A percentile compares a stretch with the other conserved stretches of the same genome.
Evolutionary conservation across 371 early-diverging fungal genomes (phyloP).

Genomic region (Rhizopus stolonifer): DNA sequence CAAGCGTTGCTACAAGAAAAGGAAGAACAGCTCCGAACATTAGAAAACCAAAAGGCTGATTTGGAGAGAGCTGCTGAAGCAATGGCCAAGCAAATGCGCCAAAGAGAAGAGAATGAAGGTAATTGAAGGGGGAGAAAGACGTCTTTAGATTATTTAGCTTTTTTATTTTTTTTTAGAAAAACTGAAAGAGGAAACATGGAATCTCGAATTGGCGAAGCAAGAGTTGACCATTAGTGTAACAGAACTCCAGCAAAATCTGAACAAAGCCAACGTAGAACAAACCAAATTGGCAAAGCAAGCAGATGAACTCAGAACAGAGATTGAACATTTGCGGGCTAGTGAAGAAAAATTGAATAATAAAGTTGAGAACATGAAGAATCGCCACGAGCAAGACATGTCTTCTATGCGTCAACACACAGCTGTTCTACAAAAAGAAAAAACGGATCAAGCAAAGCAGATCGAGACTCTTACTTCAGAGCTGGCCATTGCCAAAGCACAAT

Average conservation of each 20-base stretch:
- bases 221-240: conserved; percentile 53
- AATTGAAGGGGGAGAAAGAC: too few species aligned
- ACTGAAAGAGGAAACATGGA: conserved; percentile 64
- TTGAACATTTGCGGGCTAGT: conserved; percentile 64
- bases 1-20: conserved; percentile 57
- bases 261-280: conserved; percentile 56
- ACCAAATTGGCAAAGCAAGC: conserved; percentile 59
- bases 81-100: conserved; percentile 60
- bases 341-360: conserved; percentile 59
- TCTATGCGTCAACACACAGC: conserved; percentile 59
- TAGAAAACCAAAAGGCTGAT: conserved; percentile 65
- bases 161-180: conserved; percentile 30
- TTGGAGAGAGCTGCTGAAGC: conserved; percentile 64
- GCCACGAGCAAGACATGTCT: conserved; percentile 68
- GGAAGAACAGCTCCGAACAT: conserved; percentile 62
- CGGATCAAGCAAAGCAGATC: conserved; percentile 53
- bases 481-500: conserved; percentile 45
- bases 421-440: conserved; percentile 67
- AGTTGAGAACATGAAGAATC: conserved; percentile 54
- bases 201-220: conserved; percentile 61
- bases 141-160: not conserved
- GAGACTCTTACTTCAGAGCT: conserved; percentile 64
- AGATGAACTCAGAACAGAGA: conserved; percentile 53
- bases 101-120: conserved; percentile 67
- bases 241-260: conserved; percentile 56